Percentiles rank a stretch among this genome's conserved stretches.
Conservation (phyloP, 176 grass and related monocot species). For the Pontederia crassipes region DNA sequence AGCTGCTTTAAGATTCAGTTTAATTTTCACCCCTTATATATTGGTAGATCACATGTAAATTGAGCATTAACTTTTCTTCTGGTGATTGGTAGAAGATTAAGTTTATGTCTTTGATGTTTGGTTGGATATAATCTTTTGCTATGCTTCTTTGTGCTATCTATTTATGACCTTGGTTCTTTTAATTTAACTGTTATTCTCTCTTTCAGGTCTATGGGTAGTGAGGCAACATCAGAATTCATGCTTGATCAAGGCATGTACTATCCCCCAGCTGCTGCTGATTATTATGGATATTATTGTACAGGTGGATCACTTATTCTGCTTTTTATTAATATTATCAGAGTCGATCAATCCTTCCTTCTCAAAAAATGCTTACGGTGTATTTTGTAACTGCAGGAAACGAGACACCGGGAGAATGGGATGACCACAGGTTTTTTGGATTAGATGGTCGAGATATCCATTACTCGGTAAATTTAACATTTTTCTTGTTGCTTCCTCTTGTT, state of each 20-base stretch:
- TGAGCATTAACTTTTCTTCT: no score
- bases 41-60: no score
- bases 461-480: slow-evolving; percentile 35
- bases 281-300: slow-evolving; percentile 47
- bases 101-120: no score
- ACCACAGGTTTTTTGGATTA: slow-evolving; percentile 38
- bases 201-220: slow-evolving; percentile 19
- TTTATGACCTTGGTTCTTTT: no score
- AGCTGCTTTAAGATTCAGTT: no score
- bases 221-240: slow-evolving; percentile 27
- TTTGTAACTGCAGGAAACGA: slow-evolving; percentile 39
- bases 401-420: slow-evolving; percentile 55
- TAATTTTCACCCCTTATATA: no score
- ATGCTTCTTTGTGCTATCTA: no score
- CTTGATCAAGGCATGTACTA: slow-evolving; percentile 53
- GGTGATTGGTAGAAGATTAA: no score
- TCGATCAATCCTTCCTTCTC: neutral
- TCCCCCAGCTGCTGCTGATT: slow-evolving; percentile 19
- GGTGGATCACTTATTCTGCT: slow-evolving; percentile 22
- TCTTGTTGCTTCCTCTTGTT: neutral
- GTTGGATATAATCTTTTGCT: no score
- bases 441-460: slow-evolving; percentile 66
- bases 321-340: neutral
- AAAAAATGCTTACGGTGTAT: slow-evolving; percentile 4
- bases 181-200: no score